Percentiles rank a stretch among this genome's conserved stretches.
phyloP scores from a whole-genome alignment of 2,329 filamentous ascomycete species.

The Zymoseptoria crescenta region DNA sequence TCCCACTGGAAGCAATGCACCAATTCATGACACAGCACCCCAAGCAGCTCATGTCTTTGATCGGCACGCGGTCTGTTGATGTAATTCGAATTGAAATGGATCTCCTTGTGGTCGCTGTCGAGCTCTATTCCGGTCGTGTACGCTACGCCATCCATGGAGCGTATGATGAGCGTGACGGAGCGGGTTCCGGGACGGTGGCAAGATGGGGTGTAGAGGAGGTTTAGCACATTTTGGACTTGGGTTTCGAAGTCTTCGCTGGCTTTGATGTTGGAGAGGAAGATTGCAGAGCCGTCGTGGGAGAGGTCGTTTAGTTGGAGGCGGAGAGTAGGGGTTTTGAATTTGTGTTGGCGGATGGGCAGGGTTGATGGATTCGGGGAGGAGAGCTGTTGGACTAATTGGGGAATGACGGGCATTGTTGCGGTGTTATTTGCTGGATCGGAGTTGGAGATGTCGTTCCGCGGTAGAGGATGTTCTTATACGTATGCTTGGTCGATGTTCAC shows the following conservation, averaged over 20 bases:
- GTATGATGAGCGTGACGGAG: slow-evolving; percentile 75
- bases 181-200: slow-evolving; percentile 55
- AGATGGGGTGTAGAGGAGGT: slow-evolving; percentile 56
- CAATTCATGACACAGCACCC: slow-evolving; percentile 84
- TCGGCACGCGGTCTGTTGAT: slow-evolving; percentile 40
- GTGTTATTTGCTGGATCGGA: not conserved
- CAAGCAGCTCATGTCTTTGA: slow-evolving; percentile 57
- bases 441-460: not conserved
- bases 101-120: slow-evolving; percentile 83
- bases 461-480: not conserved
- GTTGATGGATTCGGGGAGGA: slow-evolving; percentile 10
- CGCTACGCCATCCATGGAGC: slow-evolving; percentile 74
- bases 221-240: slow-evolving; percentile 61
- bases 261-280: slow-evolving; percentile 62
- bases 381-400: slow-evolving; percentile 8
- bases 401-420: slow-evolving; percentile 8
- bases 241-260: slow-evolving; percentile 52
- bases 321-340: slow-evolving; percentile 37
- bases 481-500: not conserved
- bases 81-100: slow-evolving; percentile 77
- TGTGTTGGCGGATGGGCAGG: slow-evolving; percentile 21
- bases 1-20: slow-evolving; percentile 92
- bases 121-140: slow-evolving; percentile 77
- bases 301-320: slow-evolving; percentile 44
- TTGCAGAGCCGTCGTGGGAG: slow-evolving; percentile 48